Evolutionary conservation across 495 filamentous ascomycete genomes (phyloP).

Genomic region (Trichoderma orchidacearum): DNA sequence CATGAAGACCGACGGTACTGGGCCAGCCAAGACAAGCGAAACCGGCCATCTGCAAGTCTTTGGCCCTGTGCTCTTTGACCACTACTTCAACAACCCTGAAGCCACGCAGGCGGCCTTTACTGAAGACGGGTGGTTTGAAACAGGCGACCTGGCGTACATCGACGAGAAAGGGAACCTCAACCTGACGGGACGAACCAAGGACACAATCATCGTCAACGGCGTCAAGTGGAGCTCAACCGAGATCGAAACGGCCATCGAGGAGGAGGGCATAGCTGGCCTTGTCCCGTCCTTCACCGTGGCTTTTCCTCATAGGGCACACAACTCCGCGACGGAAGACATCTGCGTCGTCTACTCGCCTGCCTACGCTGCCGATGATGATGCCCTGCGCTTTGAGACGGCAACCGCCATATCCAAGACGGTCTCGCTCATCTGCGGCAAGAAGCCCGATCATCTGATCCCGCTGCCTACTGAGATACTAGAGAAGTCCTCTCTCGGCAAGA

Average conservation of each 20-base stretch:
- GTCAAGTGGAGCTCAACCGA: constrained; percentile 30
- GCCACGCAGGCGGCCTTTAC: constrained; percentile 43
- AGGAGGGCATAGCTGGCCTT: constrained; percentile 17
- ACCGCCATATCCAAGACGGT: neutral
- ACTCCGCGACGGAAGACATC: constrained; percentile 21
- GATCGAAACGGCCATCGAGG: constrained; percentile 28
- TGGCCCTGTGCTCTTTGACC: constrained; percentile 38
- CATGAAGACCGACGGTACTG: constrained; percentile 9
- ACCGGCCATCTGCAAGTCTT: constrained; percentile 12
- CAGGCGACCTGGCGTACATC: constrained; percentile 43
- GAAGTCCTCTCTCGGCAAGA: constrained; percentile 30
- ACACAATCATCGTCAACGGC: constrained; percentile 44
- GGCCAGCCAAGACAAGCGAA: constrained; percentile 6
- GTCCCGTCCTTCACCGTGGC: constrained; percentile 10
- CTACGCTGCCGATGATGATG: constrained; percentile 2
- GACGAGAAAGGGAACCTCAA: constrained; percentile 36
- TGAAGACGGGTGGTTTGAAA: constrained; percentile 53
- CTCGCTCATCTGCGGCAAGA: neutral
- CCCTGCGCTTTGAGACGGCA: neutral
- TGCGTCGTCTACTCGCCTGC: constrained; percentile 21
- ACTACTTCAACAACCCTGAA: constrained; percentile 44
- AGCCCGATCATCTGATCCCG: neutral
- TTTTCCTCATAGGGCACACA: constrained; percentile 16
- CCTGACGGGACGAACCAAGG: constrained; percentile 43
- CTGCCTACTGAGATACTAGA: neutral